phyloP scores from a whole-genome alignment of 2,329 filamentous ascomycete species.

The Bretziella fagacearum region DNA sequence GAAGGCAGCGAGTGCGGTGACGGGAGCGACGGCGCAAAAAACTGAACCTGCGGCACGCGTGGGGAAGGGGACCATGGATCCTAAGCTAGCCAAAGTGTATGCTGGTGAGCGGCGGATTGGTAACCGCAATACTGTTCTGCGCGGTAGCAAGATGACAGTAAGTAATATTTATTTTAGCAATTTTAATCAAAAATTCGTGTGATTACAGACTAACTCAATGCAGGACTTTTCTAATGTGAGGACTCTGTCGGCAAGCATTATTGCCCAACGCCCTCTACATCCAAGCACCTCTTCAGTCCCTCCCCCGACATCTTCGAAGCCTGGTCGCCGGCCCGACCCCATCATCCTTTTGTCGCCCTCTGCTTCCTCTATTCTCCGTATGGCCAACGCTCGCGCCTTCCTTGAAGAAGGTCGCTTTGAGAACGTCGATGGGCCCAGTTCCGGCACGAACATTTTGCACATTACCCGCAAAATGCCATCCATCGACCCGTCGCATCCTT shows the following conservation, averaged over 20 bases:
- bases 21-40: conserved; percentile 24
- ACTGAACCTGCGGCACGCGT: conserved; percentile 27
- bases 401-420: conserved; percentile 70
- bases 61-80: conserved; percentile 55
- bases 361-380: conserved; percentile 80
- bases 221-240: conserved; percentile 91
- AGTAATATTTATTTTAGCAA: too few relatives aligned
- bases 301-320: conserved; percentile 30
- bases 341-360: conserved; percentile 96
- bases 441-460: conserved; percentile 65
- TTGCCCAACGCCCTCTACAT: conserved; percentile 40
- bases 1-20: conserved; percentile 18
- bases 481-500: conserved; percentile 52
- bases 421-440: conserved; percentile 53
- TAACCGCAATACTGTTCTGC: conserved; percentile 73
- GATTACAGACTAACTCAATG: background rate
- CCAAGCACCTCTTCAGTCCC: conserved; percentile 18
- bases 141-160: conserved; percentile 79
- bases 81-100: conserved; percentile 73
- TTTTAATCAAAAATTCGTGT: too few relatives aligned
- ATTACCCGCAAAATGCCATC: conserved; percentile 60
- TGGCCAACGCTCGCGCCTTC: conserved; percentile 92
- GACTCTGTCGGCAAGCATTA: conserved; percentile 65
- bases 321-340: conserved; percentile 46
- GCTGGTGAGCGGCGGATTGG: conserved; percentile 81